Base-by-base conservation (phyloP, 179 eudicot genomes). In the Patellifolia procumbens region DNA sequence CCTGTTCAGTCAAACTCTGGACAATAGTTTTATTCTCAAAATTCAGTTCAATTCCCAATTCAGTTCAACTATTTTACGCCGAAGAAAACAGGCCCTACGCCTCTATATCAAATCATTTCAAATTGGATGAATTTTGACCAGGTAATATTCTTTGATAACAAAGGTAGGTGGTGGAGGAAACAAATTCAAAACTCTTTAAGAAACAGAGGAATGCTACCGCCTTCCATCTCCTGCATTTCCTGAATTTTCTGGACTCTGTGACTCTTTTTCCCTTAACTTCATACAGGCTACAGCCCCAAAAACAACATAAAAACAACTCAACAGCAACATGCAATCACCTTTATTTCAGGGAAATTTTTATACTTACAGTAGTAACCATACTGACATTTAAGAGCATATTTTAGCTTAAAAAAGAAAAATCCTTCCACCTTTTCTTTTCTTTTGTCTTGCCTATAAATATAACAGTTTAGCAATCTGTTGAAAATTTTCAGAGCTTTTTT, bases 321-420 rank as follows among this genome's bases (percentile, higher is more conserved):
- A 26, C 62, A 22, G 45, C 42, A 74, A 46, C 68, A 67, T 68
- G 45, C 24, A 5, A 10, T 13, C 29, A n/a, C 37, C 46, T 15
- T 11, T 5, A 28, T 79, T 61, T 42, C 28, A 19, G 55, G 59
- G 32, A 72, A 24, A 19, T 0, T 7, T 32, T 63, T 71, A 55
- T 67, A 76, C 48, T 76, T 67, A 37, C 76, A 70, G 56, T 24
- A 37, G 63, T 64, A 42, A 34, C 67, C n/a, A 76, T 39, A 49
- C 83, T 76, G 80, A 81, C 78, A 73, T 12, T 29, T 76, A 28
- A 51, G 59, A 76, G 71, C 73, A 72, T 67, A 55, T 66, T 76
- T 66, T 65, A 67, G 34, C 63, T 61, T 73, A 56, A 67, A 60
- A 59, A 59, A 77, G 73, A 59, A 42, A 68, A 28, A 48, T 3